phyloP scores from a whole-genome alignment of 768 basidiomycete genomes.

The Lyophyllum shimeji region DNA sequence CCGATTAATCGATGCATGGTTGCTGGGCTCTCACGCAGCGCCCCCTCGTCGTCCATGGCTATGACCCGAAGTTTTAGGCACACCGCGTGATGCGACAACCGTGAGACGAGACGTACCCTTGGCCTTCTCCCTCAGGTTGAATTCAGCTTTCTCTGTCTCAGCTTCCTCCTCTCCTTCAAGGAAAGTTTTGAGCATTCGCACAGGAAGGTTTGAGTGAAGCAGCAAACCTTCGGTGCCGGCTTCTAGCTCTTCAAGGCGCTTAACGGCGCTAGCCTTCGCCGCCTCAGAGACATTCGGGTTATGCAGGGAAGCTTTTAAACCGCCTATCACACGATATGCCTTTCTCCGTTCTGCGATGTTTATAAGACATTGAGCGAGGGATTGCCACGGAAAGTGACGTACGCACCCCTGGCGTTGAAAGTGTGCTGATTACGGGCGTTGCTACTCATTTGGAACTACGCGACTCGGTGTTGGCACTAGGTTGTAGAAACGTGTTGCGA shows the following conservation, averaged over 20 bases:
- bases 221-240: constrained; percentile 3
- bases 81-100: neutral
- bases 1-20: constrained; percentile 17
- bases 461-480: too few species aligned
- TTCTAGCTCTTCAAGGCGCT: constrained; percentile 41
- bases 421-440: too few species aligned
- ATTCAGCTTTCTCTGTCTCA: neutral
- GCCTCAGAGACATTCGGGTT: constrained; percentile 59
- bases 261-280: constrained; percentile 48
- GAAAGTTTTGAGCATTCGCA: neutral
- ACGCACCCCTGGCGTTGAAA: too few species aligned
- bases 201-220: neutral
- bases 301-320: constrained; percentile 56
- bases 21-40: neutral
- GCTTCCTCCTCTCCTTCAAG: neutral
- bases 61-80: neutral
- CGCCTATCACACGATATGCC: constrained; percentile 34
- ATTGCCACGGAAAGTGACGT: neutral
- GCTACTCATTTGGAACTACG: too few species aligned
- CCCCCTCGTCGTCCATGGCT: neutral
- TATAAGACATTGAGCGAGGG: neutral
- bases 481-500: too few species aligned
- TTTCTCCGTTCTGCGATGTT: constrained; percentile 13
- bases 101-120: too few species aligned
- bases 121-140: neutral